These are phyloP conservation scores for Sordariomycetes sp. DNA, from an alignment of 2,329 filamentous ascomycete species.

Conservation along the genomic window DNA sequence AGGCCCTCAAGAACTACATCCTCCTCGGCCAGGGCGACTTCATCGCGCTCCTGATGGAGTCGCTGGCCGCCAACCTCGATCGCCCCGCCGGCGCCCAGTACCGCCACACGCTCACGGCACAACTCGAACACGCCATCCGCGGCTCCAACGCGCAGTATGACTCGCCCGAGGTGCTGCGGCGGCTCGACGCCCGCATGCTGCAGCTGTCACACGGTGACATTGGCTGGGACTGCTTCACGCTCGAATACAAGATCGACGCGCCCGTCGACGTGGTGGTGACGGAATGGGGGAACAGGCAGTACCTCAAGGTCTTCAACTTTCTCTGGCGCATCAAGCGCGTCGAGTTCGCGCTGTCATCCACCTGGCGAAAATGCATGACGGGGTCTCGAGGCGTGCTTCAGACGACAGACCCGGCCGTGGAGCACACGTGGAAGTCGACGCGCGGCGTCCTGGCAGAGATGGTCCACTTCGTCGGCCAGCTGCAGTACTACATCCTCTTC, in stretches of 20 bases:
- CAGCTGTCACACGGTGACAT: slow-evolving; percentile 94
- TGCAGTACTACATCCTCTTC: slow-evolving; percentile 97
- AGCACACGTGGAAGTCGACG: slow-evolving; percentile 78
- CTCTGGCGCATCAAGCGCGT: slow-evolving; percentile 97
- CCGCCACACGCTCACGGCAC: slow-evolving; percentile 90
- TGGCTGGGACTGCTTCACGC: slow-evolving; percentile 97
- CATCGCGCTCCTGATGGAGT: slow-evolving; percentile 94
- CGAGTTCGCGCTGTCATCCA: slow-evolving; percentile 81
- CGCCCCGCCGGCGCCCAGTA: slow-evolving; percentile 95
- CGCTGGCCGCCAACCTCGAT: slow-evolving; percentile 81
- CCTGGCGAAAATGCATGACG: slow-evolving; percentile 93
- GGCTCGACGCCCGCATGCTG: slow-evolving; percentile 94
- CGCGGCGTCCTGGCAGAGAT: slow-evolving; percentile 87
- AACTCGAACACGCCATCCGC: slow-evolving; percentile 91
- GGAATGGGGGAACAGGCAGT: slow-evolving; percentile 88
- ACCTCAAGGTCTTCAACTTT: slow-evolving; percentile 98
- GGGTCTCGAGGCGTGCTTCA: slow-evolving; percentile 83
- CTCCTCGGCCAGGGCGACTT: slow-evolving; percentile 94
- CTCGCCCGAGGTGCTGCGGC: slow-evolving; percentile 75
- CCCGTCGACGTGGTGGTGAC: slow-evolving; percentile 96
- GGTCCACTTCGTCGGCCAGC: slow-evolving; percentile 94
- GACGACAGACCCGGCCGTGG: slow-evolving; percentile 54
- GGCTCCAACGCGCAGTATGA: slow-evolving; percentile 97
- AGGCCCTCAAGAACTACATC: slow-evolving; percentile 87
- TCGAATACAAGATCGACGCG: slow-evolving; percentile 96